Base-by-base conservation (phyloP, 306 rosid species). In the Ormosia emarginata region DNA sequence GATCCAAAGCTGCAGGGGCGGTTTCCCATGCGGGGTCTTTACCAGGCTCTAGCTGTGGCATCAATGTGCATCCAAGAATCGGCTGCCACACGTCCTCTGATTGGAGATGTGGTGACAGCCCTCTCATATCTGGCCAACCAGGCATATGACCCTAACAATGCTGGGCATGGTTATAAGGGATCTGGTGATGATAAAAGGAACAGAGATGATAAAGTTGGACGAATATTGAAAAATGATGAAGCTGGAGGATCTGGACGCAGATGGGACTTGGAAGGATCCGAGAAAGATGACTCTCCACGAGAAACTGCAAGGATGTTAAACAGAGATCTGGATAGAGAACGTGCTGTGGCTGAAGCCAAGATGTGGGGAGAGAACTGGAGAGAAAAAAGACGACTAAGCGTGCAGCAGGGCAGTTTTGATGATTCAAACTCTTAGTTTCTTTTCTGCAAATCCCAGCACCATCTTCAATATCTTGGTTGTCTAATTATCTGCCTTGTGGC, bases 361-460 rank as follows among this genome's bases (percentile, higher is more conserved):
- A 86, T 89, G 95, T 94, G 98, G 98, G 98, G 97, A 66, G 97
- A 93, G 88, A 94, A 94, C 83, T 90, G 85, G 95, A 90, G 98
- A 71, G 97, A 94, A 64, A 89, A 94, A 75, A 84, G 98, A 78
- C 81, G 94, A 52, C 92, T 89, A 84, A 86, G 83, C 67, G 88
- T 83, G 76, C 88, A 89, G 56, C 89, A 86, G 66, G 92, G 90
- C 47, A 94, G 89, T 86, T 92, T 91, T 76, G 94, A 94, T 70
- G 97, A 86, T 33, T 77, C 88, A 33, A 90, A 86, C 17, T 78
- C 81, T 6, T 89, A 89, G 75, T 58, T 81, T 74, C 71, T 40
- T 36, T 34, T 39, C 70, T n/a, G 62, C 74, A 58, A 13, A 34
- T 17, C 36, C 78, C 40, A 81, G 11, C 50, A 5, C 63, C 30